phyloP scores from a whole-genome alignment of 306 rosid genomes.

The Mimosa bimucronata region DNA sequence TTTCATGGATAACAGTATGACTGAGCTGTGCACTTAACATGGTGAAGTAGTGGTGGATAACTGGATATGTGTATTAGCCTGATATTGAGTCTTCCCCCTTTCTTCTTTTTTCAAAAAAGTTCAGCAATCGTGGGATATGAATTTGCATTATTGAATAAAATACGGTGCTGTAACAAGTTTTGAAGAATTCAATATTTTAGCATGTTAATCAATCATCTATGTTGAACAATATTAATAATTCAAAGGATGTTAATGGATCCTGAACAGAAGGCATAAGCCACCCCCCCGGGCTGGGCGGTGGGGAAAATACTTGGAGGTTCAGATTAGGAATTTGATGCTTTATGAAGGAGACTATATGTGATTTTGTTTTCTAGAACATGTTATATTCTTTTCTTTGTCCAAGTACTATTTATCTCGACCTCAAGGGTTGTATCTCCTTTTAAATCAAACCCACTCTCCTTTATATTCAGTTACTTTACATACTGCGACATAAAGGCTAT shows the following conservation, averaged over 20 bases:
- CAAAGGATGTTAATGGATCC: background rate
- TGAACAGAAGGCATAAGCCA: background rate
- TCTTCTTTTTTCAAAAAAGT: too few species aligned
- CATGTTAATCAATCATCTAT: background rate
- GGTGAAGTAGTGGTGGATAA: background rate
- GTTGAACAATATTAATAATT: background rate
- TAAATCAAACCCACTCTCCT: background rate
- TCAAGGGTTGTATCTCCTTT: background rate
- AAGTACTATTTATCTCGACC: background rate
- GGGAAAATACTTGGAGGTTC: background rate
- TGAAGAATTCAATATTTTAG: background rate
- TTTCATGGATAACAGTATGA: background rate
- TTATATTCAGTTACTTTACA: background rate
- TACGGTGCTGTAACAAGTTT: background rate
- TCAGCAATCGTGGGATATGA: conserved; percentile 1
- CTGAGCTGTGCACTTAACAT: background rate
- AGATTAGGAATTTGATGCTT: background rate
- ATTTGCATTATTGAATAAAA: background rate
- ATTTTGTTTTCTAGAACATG: background rate
- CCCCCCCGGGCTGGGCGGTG: too few species aligned
- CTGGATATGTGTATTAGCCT: conserved; percentile 23
- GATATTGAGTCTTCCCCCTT: conserved; percentile 5
- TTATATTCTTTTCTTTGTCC: background rate
- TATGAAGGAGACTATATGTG: background rate
- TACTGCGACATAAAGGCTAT: too few species aligned